phyloP scores from a whole-genome alignment of 2,329 filamentous ascomycete species.

The Teratosphaeriaceae sp. region DNA sequence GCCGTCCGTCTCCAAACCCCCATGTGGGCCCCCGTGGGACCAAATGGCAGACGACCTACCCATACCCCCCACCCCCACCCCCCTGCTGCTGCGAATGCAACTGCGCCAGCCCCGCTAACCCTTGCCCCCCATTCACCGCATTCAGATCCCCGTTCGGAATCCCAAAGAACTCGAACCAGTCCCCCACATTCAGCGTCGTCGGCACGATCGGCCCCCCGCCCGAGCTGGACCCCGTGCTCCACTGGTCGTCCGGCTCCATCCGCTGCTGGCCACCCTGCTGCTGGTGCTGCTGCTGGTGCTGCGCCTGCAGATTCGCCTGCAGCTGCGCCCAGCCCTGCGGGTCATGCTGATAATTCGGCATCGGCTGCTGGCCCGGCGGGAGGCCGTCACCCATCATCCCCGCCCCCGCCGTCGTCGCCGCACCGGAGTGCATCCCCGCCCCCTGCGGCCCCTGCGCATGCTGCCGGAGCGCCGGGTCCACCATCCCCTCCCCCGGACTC shows the following conservation, averaged over 20 bases:
- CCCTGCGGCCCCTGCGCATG: too few relatives aligned
- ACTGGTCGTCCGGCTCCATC: slow-evolving; percentile 57
- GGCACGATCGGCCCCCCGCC: slow-evolving; percentile 81
- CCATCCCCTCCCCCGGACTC: too few relatives aligned
- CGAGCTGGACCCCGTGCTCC: slow-evolving; percentile 70
- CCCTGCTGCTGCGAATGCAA: neutral
- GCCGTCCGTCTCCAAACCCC: too few relatives aligned
- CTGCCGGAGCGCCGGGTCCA: slow-evolving; percentile 60
- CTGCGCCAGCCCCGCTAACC: neutral
- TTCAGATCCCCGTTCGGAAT: slow-evolving; percentile 32
- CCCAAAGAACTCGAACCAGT: slow-evolving; percentile 60
- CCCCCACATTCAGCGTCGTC: slow-evolving; percentile 91
- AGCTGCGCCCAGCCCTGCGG: slow-evolving; percentile 53
- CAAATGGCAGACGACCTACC: neutral
- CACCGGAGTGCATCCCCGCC: too few relatives aligned
- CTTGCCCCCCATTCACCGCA: slow-evolving; percentile 14
- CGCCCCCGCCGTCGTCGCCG: too few relatives aligned
- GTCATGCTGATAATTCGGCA: slow-evolving; percentile 24
- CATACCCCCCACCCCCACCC: neutral
- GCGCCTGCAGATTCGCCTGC: slow-evolving; percentile 47
- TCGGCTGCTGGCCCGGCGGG: slow-evolving; percentile 12
- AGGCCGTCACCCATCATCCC: too few relatives aligned
- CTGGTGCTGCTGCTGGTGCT: slow-evolving; percentile 44
- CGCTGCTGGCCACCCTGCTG: slow-evolving; percentile 1
- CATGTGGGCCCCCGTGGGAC: too few relatives aligned